Evolutionary conservation across 345 rosid species (phyloP).

Genomic region (Sapria himalayana): DNA sequence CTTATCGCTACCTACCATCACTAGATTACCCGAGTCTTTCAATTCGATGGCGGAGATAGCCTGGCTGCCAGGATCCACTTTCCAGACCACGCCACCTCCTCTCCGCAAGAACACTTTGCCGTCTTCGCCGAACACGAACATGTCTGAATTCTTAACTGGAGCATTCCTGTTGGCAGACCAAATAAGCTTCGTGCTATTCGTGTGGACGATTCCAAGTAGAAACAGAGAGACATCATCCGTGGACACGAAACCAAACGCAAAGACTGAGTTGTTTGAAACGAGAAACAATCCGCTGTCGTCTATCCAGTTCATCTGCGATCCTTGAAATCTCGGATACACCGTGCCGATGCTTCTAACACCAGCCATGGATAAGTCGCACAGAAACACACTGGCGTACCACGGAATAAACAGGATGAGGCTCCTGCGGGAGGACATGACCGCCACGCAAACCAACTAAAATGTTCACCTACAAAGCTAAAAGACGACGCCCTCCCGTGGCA

Average conservation of each 20-base stretch:
- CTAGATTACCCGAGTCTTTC: conserved; percentile 69
- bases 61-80: conserved; percentile 20
- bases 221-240: conserved; percentile 24
- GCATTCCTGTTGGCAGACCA: conserved; percentile 68
- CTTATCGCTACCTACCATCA: conserved; percentile 23
- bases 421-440: too few relatives aligned
- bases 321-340: conserved; percentile 27
- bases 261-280: conserved; percentile 31
- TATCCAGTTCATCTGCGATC: conserved; percentile 57
- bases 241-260: conserved; percentile 38
- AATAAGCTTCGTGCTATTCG: conserved; percentile 14
- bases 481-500: too few relatives aligned
- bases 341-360: conserved; percentile 15
- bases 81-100: conserved; percentile 37
- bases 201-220: conserved; percentile 35
- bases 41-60: conserved; percentile 46
- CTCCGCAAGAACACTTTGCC: conserved; percentile 37
- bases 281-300: conserved; percentile 47
- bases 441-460: too few relatives aligned
- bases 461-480: too few relatives aligned
- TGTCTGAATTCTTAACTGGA: conserved; percentile 47
- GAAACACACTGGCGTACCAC: too few relatives aligned
- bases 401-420: too few relatives aligned
- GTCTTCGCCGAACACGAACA: conserved; percentile 23
- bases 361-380: conserved; percentile 11